Evolutionary conservation across 176 grass and related monocot genomes (phyloP), one percentile per base, ranked within the genome.

Genomic region (Lolium rigidum): DNA sequence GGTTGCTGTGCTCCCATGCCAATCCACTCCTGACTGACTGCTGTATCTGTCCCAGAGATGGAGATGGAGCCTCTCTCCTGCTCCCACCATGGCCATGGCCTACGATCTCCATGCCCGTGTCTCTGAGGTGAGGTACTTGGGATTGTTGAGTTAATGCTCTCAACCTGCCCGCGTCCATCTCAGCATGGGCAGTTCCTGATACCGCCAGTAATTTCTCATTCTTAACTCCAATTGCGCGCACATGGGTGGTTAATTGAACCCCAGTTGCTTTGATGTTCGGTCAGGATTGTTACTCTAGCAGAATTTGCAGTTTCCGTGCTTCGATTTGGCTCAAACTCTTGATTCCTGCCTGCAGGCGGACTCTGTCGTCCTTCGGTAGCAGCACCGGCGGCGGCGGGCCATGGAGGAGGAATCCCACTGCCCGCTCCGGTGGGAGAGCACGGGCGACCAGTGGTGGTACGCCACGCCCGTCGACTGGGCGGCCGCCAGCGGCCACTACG

Each of bases 381-480:
- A 46, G 43, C 48, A 17, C 4, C 54, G n/a, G 18, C 66, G 76
- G 15, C 65, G 4, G 54, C 13, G 51, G 78, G 1, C n/a, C 51
- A 61, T 62, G 78, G 78, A 26, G 41, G 87, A 80, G 78, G 70
- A 70, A 56, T 17, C 83, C 4, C 89, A 92, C 82, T 92, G 89
- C 86, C 93, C 95, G 43, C 86, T 98, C 37, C 89, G 95, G 81
- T 98, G 95, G 95, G 93, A 95, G 89, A 95, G 93, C 91, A 95
- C 95, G 4, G 93, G 95, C n/a, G 93, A 98, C 83, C 91, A 98
- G 75, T 98, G 95, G 95, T 98, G 95, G 95, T 98, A 92, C 62
- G 95, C 95, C 25, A 95, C 95, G 17, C 95, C 95, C 5, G 89
- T 98, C 44, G 95, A 98, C 88, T 92, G 81, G 86, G 95, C 95